A percentile compares a stretch with the other conserved stretches of the same genome.
Evolutionary conservation across 1,284 basidiomycete genomes (phyloP).

Genomic region (Hortiboletus rubellus): DNA sequence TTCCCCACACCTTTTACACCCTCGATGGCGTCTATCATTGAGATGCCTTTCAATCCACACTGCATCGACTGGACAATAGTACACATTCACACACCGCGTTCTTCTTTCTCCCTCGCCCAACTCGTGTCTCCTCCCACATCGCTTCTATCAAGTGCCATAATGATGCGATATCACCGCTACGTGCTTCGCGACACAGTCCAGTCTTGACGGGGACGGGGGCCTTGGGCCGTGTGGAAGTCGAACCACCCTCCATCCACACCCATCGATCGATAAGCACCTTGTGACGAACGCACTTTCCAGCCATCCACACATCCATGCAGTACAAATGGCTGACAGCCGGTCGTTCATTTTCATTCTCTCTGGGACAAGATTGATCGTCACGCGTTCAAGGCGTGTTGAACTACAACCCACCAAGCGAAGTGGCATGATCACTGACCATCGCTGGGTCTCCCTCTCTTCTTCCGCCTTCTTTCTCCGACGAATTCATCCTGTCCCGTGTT

Average conservation of each 20-base stretch:
- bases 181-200: conserved; percentile 4
- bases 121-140: conserved; percentile 23
- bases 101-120: conserved; percentile 18
- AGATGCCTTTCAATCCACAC: background rate
- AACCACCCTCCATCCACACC: background rate
- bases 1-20: conserved; percentile 19
- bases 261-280: conserved; percentile 9
- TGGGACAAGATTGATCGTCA: conserved; percentile 3
- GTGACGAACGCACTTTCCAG: background rate
- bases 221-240: conserved; percentile 6
- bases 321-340: conserved; percentile 2
- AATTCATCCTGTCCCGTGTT: background rate
- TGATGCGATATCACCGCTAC: conserved; percentile 20
- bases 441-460: background rate
- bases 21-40: background rate
- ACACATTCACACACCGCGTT: conserved; percentile 8
- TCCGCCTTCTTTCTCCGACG: conserved; percentile 5
- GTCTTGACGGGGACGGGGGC: conserved; percentile 11
- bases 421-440: background rate
- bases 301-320: background rate
- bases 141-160: conserved; percentile 27
- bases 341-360: background rate
- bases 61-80: conserved; percentile 7
- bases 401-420: background rate
- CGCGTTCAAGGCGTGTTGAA: background rate